These are phyloP conservation scores for Clitopilus hobsonii DNA, from an alignment of 768 basidiomycete genomes.

Conservation along the genomic window DNA sequence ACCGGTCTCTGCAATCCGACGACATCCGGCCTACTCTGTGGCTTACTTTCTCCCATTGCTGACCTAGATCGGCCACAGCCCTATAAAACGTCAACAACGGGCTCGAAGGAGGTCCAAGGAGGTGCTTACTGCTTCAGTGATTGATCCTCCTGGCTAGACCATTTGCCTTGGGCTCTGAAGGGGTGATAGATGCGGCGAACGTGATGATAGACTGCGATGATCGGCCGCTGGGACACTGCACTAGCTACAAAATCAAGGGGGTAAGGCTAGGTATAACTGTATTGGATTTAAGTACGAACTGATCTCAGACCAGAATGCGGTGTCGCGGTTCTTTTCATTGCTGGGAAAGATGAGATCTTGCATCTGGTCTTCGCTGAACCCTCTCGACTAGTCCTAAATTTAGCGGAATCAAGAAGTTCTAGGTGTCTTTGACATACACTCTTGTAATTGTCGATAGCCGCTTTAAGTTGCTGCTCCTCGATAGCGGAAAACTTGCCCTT, in stretches of 20 bases:
- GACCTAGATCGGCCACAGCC: conserved; percentile 64
- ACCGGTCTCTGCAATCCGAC: conserved; percentile 80
- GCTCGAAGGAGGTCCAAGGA: neutral
- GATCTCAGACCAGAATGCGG: conserved; percentile 76
- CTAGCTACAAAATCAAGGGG: conserved; percentile 39
- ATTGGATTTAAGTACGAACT: conserved; percentile 40
- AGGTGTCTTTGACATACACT: conserved; percentile 39
- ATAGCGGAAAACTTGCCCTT: conserved; percentile 84
- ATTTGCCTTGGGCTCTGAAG: conserved; percentile 62
- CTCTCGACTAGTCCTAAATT: conserved; percentile 34
- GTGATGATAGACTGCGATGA: conserved; percentile 82
- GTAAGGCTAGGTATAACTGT: neutral
- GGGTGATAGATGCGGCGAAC: conserved; percentile 70
- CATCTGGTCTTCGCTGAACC: conserved; percentile 51
- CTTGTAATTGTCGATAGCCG: conserved; percentile 62
- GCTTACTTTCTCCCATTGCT: conserved; percentile 80
- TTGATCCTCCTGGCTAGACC: conserved; percentile 64
- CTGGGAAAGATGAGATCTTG: conserved; percentile 65
- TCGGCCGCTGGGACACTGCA: conserved; percentile 70
- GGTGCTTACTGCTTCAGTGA: conserved; percentile 52
- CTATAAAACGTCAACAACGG: conserved; percentile 28
- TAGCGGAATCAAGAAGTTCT: neutral
- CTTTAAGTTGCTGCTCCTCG: conserved; percentile 62
- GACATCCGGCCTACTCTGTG: conserved; percentile 67
- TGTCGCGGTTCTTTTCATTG: conserved; percentile 53